A percentile compares a stretch with the other conserved stretches of the same genome.
phyloP scores from a whole-genome alignment of 176 grass and related monocot genomes.

The Eragrostis curvula region DNA sequence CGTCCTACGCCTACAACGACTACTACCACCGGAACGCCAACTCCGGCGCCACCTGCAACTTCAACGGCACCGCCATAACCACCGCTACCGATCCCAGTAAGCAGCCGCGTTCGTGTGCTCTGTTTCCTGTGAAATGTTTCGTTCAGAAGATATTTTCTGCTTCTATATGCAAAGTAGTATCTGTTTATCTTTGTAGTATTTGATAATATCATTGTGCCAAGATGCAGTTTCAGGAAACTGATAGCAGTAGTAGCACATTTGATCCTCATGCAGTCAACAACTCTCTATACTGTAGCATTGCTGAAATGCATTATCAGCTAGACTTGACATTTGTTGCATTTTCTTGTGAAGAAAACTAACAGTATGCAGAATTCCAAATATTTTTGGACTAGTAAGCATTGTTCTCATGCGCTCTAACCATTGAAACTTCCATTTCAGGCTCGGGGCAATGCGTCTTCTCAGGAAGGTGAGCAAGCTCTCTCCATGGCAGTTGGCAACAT shows the following conservation, averaged over 20 bases:
- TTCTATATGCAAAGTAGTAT: background rate
- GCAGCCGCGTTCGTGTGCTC: background rate
- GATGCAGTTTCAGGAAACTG: background rate
- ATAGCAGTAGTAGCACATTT: too few species aligned
- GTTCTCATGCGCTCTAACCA: slow-evolving; percentile 14
- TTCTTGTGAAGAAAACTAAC: too few species aligned
- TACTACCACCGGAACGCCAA: slow-evolving; percentile 65
- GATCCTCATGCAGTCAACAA: too few species aligned
- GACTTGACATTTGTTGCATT: too few species aligned
- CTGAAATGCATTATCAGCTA: too few species aligned
- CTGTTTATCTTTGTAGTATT: too few species aligned
- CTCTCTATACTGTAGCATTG: too few species aligned
- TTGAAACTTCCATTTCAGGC: slow-evolving; percentile 54
- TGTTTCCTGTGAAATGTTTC: background rate
- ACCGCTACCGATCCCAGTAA: slow-evolving; percentile 74
- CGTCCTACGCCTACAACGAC: slow-evolving; percentile 96
- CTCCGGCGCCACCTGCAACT: slow-evolving; percentile 61
- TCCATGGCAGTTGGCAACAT: background rate
- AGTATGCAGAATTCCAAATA: background rate
- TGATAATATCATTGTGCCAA: background rate
- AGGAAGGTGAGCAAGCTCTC: slow-evolving; percentile 57
- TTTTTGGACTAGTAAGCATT: background rate
- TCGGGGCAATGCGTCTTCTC: slow-evolving; percentile 78
- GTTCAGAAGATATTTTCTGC: background rate
- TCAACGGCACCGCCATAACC: slow-evolving; percentile 59